Evolutionary conservation across 352 stramenopile genomes (phyloP).

Genomic region (Aphanomyces astaci): DNA sequence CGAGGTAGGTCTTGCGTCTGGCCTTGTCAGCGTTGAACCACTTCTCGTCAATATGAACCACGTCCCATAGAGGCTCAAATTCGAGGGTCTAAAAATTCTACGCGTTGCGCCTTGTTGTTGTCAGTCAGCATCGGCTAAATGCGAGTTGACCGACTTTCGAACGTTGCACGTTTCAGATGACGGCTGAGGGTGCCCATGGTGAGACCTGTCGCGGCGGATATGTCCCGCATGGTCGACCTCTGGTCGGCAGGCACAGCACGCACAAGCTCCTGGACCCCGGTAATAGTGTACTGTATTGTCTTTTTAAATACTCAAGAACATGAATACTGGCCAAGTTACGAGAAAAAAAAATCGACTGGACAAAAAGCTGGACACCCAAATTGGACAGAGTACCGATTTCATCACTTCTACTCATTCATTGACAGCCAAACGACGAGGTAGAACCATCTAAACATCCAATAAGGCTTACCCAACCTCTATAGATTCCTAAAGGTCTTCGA

Average conservation of each 20-base stretch:
- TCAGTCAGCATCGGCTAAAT: background rate
- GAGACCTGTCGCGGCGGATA: background rate
- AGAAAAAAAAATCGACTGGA: background rate
- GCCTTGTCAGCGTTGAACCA: constrained; percentile 36
- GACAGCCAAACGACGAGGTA: background rate
- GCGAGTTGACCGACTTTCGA: background rate
- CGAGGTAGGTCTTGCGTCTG: constrained; percentile 28
- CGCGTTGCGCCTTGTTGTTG: background rate
- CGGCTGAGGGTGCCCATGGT: background rate
- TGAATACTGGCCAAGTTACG: background rate
- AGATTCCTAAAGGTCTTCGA: background rate
- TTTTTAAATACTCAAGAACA: background rate
- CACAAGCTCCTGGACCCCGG: too few species aligned
- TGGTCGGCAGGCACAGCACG: too few species aligned
- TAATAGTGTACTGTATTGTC: too few species aligned
- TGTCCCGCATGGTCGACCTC: too few species aligned
- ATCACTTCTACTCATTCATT: background rate
- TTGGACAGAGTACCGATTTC: background rate
- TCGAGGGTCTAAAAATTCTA: background rate
- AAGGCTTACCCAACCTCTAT: background rate
- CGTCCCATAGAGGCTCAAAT: background rate
- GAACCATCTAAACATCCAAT: background rate
- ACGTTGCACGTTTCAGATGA: background rate
- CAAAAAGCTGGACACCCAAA: background rate
- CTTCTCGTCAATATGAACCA: constrained; percentile 24